A percentile compares a stretch with the other conserved stretches of the same genome.
phyloP scores from a whole-genome alignment of 352 stramenopile species.

The Phytopythium delawarense region DNA sequence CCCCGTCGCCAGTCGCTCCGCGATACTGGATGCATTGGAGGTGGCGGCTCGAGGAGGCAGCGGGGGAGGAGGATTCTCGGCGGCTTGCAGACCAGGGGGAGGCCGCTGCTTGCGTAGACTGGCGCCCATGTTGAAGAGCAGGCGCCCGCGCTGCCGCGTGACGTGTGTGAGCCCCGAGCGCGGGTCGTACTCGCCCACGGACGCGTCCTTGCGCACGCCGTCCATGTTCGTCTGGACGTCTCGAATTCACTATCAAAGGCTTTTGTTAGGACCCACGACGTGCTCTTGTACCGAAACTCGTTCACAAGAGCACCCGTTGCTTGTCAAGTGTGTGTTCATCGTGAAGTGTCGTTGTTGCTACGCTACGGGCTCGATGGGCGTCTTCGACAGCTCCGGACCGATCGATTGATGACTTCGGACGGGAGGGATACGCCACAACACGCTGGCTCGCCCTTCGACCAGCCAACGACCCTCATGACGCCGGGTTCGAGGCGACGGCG shows the following conservation, averaged over 20 bases:
- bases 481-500: slow-evolving; percentile 13
- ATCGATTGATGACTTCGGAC: neutral
- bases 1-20: slow-evolving; percentile 23
- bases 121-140: slow-evolving; percentile 76
- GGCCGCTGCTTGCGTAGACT: slow-evolving; percentile 27
- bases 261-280: too few species aligned
- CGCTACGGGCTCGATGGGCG: too few species aligned
- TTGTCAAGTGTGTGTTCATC: too few species aligned
- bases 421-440: neutral
- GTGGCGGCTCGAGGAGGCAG: neutral
- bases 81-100: too few species aligned
- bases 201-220: slow-evolving; percentile 36
- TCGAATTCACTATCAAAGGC: too few species aligned
- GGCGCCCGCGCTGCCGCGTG: slow-evolving; percentile 60
- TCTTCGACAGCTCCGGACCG: too few species aligned
- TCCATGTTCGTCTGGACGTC: neutral
- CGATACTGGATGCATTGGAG: neutral
- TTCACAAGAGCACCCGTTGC: too few species aligned
- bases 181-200: slow-evolving; percentile 54
- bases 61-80: neutral
- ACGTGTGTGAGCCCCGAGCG: slow-evolving; percentile 57
- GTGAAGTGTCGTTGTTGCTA: too few species aligned
- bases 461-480: slow-evolving; percentile 1
- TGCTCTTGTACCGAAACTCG: too few species aligned
- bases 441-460: neutral